These are phyloP conservation scores for Herpetospermum pedunculosum DNA, from an alignment of 306 rosid genomes.

Conservation along the genomic window DNA sequence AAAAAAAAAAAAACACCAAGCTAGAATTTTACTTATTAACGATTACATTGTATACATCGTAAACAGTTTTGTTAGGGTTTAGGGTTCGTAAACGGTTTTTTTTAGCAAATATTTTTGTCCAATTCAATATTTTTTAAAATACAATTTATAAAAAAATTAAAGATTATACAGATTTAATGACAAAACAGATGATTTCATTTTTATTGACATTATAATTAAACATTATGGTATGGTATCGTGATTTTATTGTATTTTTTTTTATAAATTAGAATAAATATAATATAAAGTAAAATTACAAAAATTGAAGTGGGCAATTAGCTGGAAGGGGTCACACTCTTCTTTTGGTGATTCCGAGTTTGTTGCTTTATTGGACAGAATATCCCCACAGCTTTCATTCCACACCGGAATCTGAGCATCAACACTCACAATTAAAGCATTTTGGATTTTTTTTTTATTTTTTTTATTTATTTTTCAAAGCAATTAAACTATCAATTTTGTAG, in stretches of 20 bases:
- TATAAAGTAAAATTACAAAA: not conserved
- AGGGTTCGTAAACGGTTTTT: too few species aligned
- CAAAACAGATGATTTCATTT: not conserved
- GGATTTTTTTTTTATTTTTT: too few species aligned
- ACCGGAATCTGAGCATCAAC: not conserved
- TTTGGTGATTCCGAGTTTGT: not conserved
- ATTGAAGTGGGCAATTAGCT: not conserved
- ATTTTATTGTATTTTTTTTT: too few species aligned
- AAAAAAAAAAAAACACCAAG: too few species aligned
- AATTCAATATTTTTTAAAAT: not conserved
- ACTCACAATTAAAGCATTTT: not conserved
- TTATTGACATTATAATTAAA: not conserved
- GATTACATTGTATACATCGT: too few species aligned
- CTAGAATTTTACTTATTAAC: too few species aligned
- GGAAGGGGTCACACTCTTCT: not conserved
- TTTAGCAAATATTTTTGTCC: too few species aligned
- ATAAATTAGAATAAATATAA: too few species aligned
- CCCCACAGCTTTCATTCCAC: not conserved
- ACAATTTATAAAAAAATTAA: too few species aligned
- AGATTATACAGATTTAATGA: not conserved
- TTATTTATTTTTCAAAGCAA: too few species aligned
- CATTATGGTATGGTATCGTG: not conserved
- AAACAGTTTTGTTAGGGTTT: too few species aligned
- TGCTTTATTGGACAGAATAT: slow-evolving; percentile 1
- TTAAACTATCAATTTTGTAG: too few species aligned